Base-by-base conservation (phyloP, 306 rosid species). In the Dalbergia cochinchinensis region DNA sequence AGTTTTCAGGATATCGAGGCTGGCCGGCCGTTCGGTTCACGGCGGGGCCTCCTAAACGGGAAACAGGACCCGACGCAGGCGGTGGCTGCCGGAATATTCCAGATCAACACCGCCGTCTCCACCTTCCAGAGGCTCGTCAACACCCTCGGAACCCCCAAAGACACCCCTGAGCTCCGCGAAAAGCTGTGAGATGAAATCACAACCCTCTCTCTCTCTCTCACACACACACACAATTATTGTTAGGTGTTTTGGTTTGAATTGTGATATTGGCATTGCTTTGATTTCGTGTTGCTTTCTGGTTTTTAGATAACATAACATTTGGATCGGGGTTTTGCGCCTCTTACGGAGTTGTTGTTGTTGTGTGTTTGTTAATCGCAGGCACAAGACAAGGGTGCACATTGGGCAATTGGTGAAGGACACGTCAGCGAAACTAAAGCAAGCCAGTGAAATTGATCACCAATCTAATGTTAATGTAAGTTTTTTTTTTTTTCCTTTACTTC, bases 91-190 rank as follows among this genome's bases (percentile, higher is more conserved):
- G 98, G 98, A 53, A 80, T 94, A n/a, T 94, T 94, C 79, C 98
- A 94, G 97, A 94, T 94, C 92, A 94, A 90, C 81, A 94, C 98
- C 45, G 95, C 97, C n/a, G 97, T 94, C 13, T 88, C 94, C 65
- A 92, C 98, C 47, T 94, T 94, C 68, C 98, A 94, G 86, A 85
- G 98, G 74, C 98, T 90, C 65, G 98, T 94, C 76, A 92, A 94
- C 84, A 92, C 98, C 83, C 89, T 94, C 70, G 98, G 98, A n/a
- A 94, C 98, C 72, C 98, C 98, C 0, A 94, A 92, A 74, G 98
- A 94, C 84, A 94, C 98, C 42, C 95, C 92, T 5, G 98, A 90
- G 74, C 92, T 94, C 50, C 98, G 98, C 22, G 97, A 94, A 9
- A 94, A 92, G 89, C 92, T 94, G 98, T 94, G 76, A 87, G 97